Evolutionary conservation across 352 stramenopile genomes (phyloP), one percentile per base, ranked within the genome.

Genomic region (Globisporangium splendens): DNA sequence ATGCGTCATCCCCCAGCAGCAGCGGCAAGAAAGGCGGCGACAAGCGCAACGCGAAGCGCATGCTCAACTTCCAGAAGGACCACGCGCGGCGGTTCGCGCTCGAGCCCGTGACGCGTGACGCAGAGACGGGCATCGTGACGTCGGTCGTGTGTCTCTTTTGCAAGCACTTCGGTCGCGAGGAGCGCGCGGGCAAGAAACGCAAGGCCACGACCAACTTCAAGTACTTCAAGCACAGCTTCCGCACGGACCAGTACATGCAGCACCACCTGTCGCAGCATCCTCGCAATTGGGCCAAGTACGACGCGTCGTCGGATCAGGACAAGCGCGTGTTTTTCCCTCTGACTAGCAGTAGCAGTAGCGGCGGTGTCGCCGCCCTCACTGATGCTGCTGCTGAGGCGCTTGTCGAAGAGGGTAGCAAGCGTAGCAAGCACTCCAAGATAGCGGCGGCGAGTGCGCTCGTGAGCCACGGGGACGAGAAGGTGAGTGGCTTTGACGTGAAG

Each of bases 181-280:
- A 81, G 61, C 68, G 68, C n/a, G 57, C 65, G 5, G 72, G 79
- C 24, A 70, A 70, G n/a, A 78, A 87, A 63, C 77, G 77, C 11
- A 70, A 72, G 28, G 75, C 68, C 22, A 88, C 73, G 17, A 75
- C 70, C 55, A 89, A 86, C 51, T 56, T 85, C 63, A 86, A 88
- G 56, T 88, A 83, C 61, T 89, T 88, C 53, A 79, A 79, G 24
- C 68, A 70, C 43, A 70, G 69, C 8, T 89, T 88, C 59, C 73
- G 79, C 50, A 88, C 79, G 38, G 77, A 89, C 62, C 79, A 88
- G 68, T 89, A 88, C 66, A 42, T 83, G 61, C 79, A 89, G 62
- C 79, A 89, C 75, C 65, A 86, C 51, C 51, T 70, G n/a, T 63
- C 82, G 46, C 78, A 79, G 46, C 79, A 89, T 60, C 61, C 68